Evolutionary conservation across 2,329 filamentous ascomycete genomes (phyloP).

Genomic region (Tolypocladium endophyticum): DNA sequence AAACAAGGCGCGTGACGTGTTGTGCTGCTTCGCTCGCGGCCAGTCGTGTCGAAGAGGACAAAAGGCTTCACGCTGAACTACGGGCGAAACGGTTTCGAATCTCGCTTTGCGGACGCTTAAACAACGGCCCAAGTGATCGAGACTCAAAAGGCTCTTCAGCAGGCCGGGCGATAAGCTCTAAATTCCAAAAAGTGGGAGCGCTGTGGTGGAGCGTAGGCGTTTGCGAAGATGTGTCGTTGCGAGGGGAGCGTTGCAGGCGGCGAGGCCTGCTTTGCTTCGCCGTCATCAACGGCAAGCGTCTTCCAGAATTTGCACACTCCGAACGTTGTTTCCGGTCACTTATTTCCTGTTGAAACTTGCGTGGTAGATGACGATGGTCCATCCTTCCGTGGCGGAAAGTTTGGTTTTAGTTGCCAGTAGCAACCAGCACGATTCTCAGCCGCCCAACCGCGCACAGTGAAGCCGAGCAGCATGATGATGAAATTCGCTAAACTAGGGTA

Average conservation of each 20-base stretch:
- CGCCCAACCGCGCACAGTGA: neutral
- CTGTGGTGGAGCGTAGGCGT: conserved; percentile 1
- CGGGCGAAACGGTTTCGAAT: neutral
- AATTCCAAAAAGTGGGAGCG: conserved; percentile 4
- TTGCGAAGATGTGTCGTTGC: neutral
- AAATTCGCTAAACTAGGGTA: neutral
- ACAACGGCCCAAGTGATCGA: neutral
- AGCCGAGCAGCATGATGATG: neutral
- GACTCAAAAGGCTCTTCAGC: neutral
- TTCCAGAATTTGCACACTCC: neutral
- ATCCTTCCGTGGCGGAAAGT: neutral
- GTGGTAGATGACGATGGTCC: neutral
- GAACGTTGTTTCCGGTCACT: neutral
- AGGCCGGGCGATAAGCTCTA: neutral
- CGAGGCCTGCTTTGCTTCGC: neutral
- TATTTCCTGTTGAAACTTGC: neutral
- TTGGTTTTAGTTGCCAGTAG: neutral
- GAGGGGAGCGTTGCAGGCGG: neutral
- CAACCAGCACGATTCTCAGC: neutral
- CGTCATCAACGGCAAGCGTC: neutral
- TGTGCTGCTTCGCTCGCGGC: neutral
- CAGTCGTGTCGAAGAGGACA: neutral
- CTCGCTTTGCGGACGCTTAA: conserved; percentile 1
- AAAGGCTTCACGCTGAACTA: neutral
- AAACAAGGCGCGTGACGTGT: neutral